These are phyloP conservation scores for Clohesyomyces aquaticus DNA, from an alignment of 495 filamentous ascomycete species.

Conservation along the genomic window DNA sequence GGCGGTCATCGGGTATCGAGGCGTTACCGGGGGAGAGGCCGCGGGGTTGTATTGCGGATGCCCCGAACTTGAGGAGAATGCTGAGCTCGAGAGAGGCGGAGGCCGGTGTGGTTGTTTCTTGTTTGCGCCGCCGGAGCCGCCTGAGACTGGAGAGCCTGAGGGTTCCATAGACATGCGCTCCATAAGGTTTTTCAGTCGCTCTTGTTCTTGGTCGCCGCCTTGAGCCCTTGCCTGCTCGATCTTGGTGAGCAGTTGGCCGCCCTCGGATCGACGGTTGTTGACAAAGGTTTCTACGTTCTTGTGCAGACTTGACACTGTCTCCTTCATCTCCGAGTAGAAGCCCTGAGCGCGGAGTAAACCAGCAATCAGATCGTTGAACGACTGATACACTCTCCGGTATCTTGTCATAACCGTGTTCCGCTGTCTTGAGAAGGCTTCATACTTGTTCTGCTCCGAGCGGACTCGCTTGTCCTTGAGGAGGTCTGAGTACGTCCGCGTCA, in stretches of 20 bases:
- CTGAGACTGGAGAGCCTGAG: conserved; percentile 51
- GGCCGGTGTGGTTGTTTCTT: conserved; percentile 46
- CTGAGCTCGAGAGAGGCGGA: conserved; percentile 49
- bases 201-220: conserved; percentile 79
- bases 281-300: conserved; percentile 98
- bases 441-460: conserved; percentile 89
- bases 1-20: conserved; percentile 41
- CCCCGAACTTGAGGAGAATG: too few species aligned
- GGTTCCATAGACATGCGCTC: conserved; percentile 88
- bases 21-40: conserved; percentile 45
- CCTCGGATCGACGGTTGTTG: conserved; percentile 89
- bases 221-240: conserved; percentile 80
- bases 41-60: conserved; percentile 44
- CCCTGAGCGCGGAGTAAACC: conserved; percentile 83
- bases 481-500: conserved; percentile 83
- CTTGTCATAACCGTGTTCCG: conserved; percentile 77
- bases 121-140: conserved; percentile 29
- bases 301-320: conserved; percentile 90
- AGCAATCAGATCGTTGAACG: conserved; percentile 86
- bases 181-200: conserved; percentile 86
- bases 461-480: conserved; percentile 94
- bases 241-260: conserved; percentile 80
- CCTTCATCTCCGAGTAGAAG: conserved; percentile 94
- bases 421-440: conserved; percentile 84
- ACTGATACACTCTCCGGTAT: conserved; percentile 90